phyloP scores from a whole-genome alignment of 2,329 filamentous ascomycete genomes.

The Ceratocystis lukuohia region DNA sequence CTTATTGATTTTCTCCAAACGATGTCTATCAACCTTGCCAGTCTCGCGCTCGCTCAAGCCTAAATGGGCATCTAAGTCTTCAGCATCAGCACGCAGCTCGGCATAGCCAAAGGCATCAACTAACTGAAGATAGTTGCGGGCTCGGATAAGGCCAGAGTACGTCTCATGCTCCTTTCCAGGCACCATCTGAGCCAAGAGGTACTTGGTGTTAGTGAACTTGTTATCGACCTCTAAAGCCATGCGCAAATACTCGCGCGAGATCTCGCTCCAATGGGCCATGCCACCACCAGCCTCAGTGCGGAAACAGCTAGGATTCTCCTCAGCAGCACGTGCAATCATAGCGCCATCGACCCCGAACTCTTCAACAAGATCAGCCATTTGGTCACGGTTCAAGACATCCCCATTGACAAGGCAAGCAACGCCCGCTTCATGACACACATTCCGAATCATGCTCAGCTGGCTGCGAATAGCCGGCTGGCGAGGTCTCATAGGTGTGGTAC shows the following conservation, averaged over 20 bases:
- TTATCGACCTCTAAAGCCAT: slow-evolving; percentile 68
- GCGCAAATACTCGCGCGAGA: slow-evolving; percentile 62
- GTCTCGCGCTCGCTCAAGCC: slow-evolving; percentile 25
- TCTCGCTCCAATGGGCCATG: slow-evolving; percentile 57
- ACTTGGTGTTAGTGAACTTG: slow-evolving; percentile 86
- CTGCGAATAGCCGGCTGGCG: slow-evolving; percentile 74
- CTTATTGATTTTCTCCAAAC: slow-evolving; percentile 17
- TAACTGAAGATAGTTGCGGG: slow-evolving; percentile 58
- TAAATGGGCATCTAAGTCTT: slow-evolving; percentile 49
- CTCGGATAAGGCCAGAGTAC: slow-evolving; percentile 47
- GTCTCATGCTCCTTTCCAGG: slow-evolving; percentile 55
- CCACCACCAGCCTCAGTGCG: slow-evolving; percentile 55
- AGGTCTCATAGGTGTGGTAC: slow-evolving; percentile 90
- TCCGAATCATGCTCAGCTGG: slow-evolving; percentile 71
- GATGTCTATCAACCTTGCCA: slow-evolving; percentile 18
- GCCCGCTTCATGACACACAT: slow-evolving; percentile 67
- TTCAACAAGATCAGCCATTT: slow-evolving; percentile 55
- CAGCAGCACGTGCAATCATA: slow-evolving; percentile 92
- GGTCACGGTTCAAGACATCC: slow-evolving; percentile 63
- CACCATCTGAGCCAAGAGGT: slow-evolving; percentile 69
- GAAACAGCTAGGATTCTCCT: slow-evolving; percentile 85
- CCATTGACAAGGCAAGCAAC: slow-evolving; percentile 95
- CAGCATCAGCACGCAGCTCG: slow-evolving; percentile 49
- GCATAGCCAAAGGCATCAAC: slow-evolving; percentile 53
- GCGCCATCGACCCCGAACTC: slow-evolving; percentile 84